Base-by-base conservation (phyloP, 352 stramenopile species). In the Phytophthora pisi region DNA sequence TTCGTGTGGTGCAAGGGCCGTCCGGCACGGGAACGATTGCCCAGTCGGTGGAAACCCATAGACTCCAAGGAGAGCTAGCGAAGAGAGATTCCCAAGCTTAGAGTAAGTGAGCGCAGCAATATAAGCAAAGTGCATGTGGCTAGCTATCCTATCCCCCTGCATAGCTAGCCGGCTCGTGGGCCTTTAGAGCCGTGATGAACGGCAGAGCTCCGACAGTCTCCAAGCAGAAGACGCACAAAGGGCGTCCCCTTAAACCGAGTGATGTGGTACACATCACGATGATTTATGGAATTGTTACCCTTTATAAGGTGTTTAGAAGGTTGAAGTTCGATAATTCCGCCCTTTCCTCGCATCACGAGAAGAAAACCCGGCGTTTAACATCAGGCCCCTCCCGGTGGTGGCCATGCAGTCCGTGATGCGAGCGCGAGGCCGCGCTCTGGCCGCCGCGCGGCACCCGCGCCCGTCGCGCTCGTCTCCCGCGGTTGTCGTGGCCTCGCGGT, bases 1-100 rank as follows among this genome's bases (percentile, higher is more conserved):
- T 86, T 91, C 51, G 84, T 95, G 34, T 95, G 86, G 86, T 93
- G 84, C 61, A 89, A 88, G 55, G 86, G 81, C 6, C 78, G 81
- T 7, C 84, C 84, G 8, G 75, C 72, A 54, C 82, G 86, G 23
- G 86, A 95, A 72, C 79, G 86, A 28, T 68, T 95, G 72, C 86
- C 86, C 6, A 93, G 84, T 77, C 84, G 86, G 28, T 92, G 82
- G 80, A 92, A 93, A 67, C 81, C 81, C 45, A 81, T 91, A 46
- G 83, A 91, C 38, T 80, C 80, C 23, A 93, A 93, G 59, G 74
- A 93, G 43, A 91, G 77, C 28, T 93, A 71, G 57, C 45, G 28
- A 50, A 5, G 38, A 58, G 16, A 57, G 13, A 66, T 65, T 70
- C 28, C 52, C 49, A 24, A 66, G 30, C n/a, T 24, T 66, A 67